These are phyloP conservation scores for Bombardia bombarda DNA, from an alignment of 495 filamentous ascomycete genomes.

Conservation along the genomic window DNA sequence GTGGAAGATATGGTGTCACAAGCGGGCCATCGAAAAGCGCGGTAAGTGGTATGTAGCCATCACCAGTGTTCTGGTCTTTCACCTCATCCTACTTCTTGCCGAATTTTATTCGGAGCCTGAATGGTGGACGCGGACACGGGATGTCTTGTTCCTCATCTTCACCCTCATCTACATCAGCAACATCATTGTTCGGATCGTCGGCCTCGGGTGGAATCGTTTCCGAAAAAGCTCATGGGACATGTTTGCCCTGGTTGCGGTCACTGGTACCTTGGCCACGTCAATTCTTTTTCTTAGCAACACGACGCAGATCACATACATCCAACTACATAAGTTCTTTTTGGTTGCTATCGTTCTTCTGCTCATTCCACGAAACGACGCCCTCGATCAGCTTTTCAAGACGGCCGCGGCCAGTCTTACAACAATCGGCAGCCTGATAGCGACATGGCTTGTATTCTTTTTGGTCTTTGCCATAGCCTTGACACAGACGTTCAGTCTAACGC, in stretches of 20 bases:
- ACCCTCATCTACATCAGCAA: constrained; percentile 81
- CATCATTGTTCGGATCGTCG: constrained; percentile 74
- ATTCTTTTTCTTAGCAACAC: constrained; percentile 55
- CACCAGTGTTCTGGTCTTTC: constrained; percentile 69
- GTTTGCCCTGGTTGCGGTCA: constrained; percentile 77
- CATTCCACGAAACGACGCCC: constrained; percentile 92
- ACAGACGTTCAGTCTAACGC: constrained; percentile 91
- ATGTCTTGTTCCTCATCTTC: constrained; percentile 72
- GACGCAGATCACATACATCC: constrained; percentile 52
- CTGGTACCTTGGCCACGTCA: constrained; percentile 73
- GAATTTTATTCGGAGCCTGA: constrained; percentile 72
- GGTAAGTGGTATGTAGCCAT: constrained; percentile 84
- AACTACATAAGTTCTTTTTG: constrained; percentile 87
- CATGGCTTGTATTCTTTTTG: constrained; percentile 94
- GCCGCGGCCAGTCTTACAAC: constrained; percentile 89
- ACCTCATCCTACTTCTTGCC: constrained; percentile 72
- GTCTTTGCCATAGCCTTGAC: constrained; percentile 95
- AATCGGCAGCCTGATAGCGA: constrained; percentile 88
- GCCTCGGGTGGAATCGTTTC: constrained; percentile 89
- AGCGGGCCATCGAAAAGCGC: constrained; percentile 86
- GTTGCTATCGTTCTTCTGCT: constrained; percentile 85
- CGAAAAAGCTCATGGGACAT: constrained; percentile 92
- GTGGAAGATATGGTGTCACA: constrained; percentile 92
- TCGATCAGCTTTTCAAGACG: constrained; percentile 98
- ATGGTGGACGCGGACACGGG: constrained; percentile 61